Evolutionary conservation across 495 filamentous ascomycete genomes (phyloP).

Genomic region (Diplogelasinospora grovesii): DNA sequence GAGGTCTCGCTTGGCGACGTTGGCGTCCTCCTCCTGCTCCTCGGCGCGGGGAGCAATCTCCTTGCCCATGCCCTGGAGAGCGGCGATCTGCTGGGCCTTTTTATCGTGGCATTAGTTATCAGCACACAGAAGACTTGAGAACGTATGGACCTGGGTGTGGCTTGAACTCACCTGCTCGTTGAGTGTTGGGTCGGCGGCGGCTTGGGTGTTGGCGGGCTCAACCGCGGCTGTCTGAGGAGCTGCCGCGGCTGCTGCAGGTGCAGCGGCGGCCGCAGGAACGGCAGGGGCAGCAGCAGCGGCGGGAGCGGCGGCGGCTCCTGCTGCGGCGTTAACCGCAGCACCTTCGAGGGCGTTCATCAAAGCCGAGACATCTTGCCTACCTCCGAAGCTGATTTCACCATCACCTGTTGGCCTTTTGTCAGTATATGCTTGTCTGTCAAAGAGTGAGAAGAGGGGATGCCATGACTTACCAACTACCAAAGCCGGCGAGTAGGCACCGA

Average conservation of each 20-base stretch:
- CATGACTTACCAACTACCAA: slow-evolving; percentile 31
- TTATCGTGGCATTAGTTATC: not conserved
- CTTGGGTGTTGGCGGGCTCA: slow-evolving; percentile 16
- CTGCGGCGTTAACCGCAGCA: slow-evolving; percentile 40
- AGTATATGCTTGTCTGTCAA: not conserved
- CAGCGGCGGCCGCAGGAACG: slow-evolving; percentile 8
- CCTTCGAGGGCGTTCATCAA: slow-evolving; percentile 44
- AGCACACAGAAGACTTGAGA: not conserved
- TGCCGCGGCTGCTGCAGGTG: slow-evolving; percentile 6
- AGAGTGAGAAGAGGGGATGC: not conserved
- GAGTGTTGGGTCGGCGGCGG: slow-evolving; percentile 30
- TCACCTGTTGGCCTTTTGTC: slow-evolving; percentile 44
- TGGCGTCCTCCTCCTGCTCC: slow-evolving; percentile 1
- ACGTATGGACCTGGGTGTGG: no score
- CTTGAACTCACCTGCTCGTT: slow-evolving; percentile 31
- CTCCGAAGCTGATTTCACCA: slow-evolving; percentile 55
- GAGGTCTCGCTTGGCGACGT: slow-evolving; percentile 34
- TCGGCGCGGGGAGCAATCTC: slow-evolving; percentile 37
- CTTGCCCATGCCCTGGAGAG: slow-evolving; percentile 45
- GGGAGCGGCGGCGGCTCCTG: slow-evolving; percentile 18
- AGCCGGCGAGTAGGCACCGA: slow-evolving; percentile 53
- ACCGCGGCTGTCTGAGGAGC: not conserved
- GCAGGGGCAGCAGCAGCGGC: slow-evolving; percentile 14
- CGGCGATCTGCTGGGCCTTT: slow-evolving; percentile 32
- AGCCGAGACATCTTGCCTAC: slow-evolving; percentile 44